Evolutionary conservation across 495 filamentous ascomycete species (phyloP), one percentile per base, ranked within the genome.

Genomic region (Neurospora africana): DNA sequence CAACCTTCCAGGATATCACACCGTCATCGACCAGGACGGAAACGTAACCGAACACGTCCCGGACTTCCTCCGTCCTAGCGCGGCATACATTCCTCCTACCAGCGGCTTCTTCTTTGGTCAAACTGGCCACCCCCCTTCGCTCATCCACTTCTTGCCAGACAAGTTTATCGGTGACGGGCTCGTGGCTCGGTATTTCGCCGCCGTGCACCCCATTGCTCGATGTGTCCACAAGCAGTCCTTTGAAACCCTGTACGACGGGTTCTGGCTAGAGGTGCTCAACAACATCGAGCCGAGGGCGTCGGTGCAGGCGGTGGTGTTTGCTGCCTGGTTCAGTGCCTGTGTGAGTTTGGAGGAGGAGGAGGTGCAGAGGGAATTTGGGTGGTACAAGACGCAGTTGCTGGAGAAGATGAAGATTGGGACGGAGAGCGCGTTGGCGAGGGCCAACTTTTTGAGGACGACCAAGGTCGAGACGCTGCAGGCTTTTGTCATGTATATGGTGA

Each of bases 401-500:
- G 83, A 88, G 30, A 86, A 84, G 68, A 87, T 92, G 73, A 89
- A 87, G 75, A 78, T 88, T 44, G 89, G 86, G 1, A 86, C 88
- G 6, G 91, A 93, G 81, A 83, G 83, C 4, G 86, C 89, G 33
- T 82, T 93, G 30, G 82, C 83, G 70, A 87, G 88, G 73, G 90
- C 91, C 5, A 87, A 89, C 76, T 91, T 93, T 71, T 77, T 93
- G 69, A 83, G 89, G 15, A 92, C 90, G 17, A 91, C 89, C 5
- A 89, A 87, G 72, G 79, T 91, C 11, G 89, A 92, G 81, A 91
- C 89, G 0, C 78, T 93, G 67, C 91, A 93, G 76, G 90, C 88
- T 6, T 90, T 92, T 75, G 88, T 92, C 30, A 89, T 91, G 83
- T 93, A 91, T 71, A 80, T 93, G 81, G 88, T 90, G 75, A 80